These are phyloP conservation scores for Penicillium fuscoglaucum DNA, from an alignment of 2,329 filamentous ascomycete species.

Conservation along the genomic window DNA sequence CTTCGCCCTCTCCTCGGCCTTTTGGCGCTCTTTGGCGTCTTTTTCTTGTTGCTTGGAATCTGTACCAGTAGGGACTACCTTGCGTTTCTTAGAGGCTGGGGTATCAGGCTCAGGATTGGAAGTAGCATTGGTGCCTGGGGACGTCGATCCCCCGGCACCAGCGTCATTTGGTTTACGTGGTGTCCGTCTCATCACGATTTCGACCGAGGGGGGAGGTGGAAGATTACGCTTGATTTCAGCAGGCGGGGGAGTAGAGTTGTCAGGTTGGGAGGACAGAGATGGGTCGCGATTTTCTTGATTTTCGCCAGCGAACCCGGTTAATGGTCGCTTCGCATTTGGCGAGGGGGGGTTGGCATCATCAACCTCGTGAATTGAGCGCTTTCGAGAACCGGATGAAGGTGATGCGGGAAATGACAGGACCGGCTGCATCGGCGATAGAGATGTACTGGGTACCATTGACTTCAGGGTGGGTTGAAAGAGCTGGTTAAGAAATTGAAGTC, in stretches of 20 bases:
- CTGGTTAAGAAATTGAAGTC: not conserved
- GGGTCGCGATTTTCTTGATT: conserved; percentile 30
- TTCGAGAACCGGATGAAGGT: conserved; percentile 24
- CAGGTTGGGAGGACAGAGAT: not conserved
- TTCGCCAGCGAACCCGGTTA: conserved; percentile 12
- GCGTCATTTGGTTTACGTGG: not conserved
- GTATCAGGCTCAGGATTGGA: conserved; percentile 13
- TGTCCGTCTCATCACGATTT: conserved; percentile 8
- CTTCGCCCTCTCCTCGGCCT: conserved; percentile 33
- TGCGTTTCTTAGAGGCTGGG: conserved; percentile 30
- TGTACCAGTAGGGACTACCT: conserved; percentile 28
- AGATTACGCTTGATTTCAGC: not conserved
- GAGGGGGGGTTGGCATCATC: conserved; percentile 18
- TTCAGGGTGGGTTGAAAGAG: conserved; percentile 2
- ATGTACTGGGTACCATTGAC: conserved; percentile 25
- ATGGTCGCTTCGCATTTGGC: conserved; percentile 14
- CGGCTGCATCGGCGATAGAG: conserved; percentile 23
- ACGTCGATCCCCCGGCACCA: not conserved
- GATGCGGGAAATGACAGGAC: conserved; percentile 16
- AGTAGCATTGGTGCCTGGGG: not conserved
- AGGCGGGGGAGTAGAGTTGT: not conserved
- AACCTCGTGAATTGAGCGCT: conserved; percentile 34
- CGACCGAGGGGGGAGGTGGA: conserved; percentile 1
- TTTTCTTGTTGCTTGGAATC: conserved; percentile 41
- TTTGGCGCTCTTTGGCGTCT: conserved; percentile 34